A percentile compares a stretch with the other conserved stretches of the same genome.
Conservation (phyloP, 345 rosid species). For the Ceriops zippeliana region DNA sequence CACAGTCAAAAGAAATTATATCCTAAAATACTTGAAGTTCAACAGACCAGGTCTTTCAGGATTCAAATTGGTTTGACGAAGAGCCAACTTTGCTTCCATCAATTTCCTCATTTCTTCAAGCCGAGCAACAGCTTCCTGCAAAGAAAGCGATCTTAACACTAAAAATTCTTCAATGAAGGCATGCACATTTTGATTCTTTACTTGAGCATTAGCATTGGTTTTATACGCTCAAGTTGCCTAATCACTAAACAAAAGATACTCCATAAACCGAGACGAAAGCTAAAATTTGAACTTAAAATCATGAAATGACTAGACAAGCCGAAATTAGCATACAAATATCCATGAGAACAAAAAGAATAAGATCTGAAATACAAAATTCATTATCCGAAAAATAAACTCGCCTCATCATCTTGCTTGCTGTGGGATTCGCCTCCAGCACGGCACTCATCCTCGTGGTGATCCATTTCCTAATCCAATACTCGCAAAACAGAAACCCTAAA, state of each 20-base stretch:
- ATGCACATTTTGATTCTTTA: not conserved
- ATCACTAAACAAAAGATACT: too few species aligned
- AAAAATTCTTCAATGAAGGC: not conserved
- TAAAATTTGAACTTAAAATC: not conserved
- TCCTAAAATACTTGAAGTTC: not conserved
- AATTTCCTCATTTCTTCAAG: constrained; percentile 85
- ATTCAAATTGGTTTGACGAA: constrained; percentile 88
- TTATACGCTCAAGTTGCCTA: too few species aligned
- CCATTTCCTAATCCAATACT: constrained; percentile 35
- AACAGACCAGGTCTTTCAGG: constrained; percentile 92
- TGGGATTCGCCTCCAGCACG: constrained; percentile 41
- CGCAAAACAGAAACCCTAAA: not conserved
- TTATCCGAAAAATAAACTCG: constrained; percentile 15
- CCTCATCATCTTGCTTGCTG: constrained; percentile 78
- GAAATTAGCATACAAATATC: not conserved
- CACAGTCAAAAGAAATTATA: not conserved
- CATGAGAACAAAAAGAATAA: not conserved
- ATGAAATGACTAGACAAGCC: not conserved
- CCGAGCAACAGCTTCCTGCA: constrained; percentile 85
- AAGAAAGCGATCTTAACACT: not conserved
- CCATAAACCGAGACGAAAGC: not conserved
- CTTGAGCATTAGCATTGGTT: not conserved
- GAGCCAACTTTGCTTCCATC: constrained; percentile 71
- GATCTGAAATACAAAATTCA: not conserved
- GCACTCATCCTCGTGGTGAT: constrained; percentile 59